Base-by-base conservation (phyloP, 108 stramenopile species). In the Seminavis robusta region DNA sequence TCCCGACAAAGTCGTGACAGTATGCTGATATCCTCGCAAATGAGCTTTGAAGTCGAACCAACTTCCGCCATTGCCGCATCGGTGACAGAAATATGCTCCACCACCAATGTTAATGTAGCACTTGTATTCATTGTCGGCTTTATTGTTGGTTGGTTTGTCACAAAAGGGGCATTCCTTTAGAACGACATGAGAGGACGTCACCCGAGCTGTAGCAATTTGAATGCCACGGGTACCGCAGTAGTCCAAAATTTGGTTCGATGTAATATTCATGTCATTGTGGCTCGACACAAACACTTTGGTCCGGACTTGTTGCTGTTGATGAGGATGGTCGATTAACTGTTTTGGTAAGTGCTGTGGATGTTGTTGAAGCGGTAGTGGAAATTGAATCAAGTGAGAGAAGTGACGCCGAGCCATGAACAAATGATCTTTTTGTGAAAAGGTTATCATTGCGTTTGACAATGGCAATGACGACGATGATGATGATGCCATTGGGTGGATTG, bases 31-130 rank as follows among this genome's bases (percentile, higher is more conserved):
- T 23, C 86, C 84, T 26, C 72, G 67, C 20, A 92, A 34, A 1
- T 63, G 51, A n/a, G 67, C 66, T 69, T 92, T 94, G 47, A 94
- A 93, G 63, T 95, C 94, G 55, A 79, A 95, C 96, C 96, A 97
- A 32, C 74, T 77, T 0, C 96, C 96, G 7, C 82, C 75, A 34
- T 74, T 57, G 0, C 91, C 92, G 61, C 96, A 97, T 21, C 96
- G 80, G 74, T 95, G 94, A 71, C 96, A 97, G 62, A 90, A 94
- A 59, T 83, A 97, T 1, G 92, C 90, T n/a, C 94, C 96, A 10
- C 74, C 69, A 0, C 69, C 70, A 15, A 68, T 70, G 27, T 64
- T 41, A 0, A 94, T 54, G 40, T 90, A 90, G 23, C 84, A 56
- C 58, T 94, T 94, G 73, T 77, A 86, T 3, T 60, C 20, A 42